These are phyloP conservation scores for Trichoderma orchidacearum DNA, from an alignment of 495 filamentous ascomycete species.

Conservation along the genomic window DNA sequence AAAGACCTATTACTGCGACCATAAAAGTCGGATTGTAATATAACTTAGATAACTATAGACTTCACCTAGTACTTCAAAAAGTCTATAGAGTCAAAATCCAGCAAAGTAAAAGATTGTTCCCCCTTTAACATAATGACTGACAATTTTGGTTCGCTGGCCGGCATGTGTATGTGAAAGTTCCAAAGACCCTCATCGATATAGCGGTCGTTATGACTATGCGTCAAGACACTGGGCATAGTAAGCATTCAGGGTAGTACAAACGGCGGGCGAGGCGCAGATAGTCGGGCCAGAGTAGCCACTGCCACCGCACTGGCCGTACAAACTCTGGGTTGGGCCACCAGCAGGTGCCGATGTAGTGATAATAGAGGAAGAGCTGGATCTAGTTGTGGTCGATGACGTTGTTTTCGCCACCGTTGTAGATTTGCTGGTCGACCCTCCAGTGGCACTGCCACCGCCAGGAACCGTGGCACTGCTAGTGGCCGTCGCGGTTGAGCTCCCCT, in stretches of 20 bases:
- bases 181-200: neutral
- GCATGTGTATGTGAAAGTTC: neutral
- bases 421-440: slow-evolving; percentile 10
- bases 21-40: neutral
- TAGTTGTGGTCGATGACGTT: slow-evolving; percentile 16
- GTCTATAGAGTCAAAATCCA: neutral
- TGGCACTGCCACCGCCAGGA: slow-evolving; percentile 13
- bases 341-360: slow-evolving; percentile 17
- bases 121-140: neutral
- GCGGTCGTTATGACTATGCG: neutral
- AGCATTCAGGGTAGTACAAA: slow-evolving; percentile 31
- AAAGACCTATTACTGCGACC: neutral
- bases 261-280: slow-evolving; percentile 25
- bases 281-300: slow-evolving; percentile 32
- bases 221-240: slow-evolving; percentile 35
- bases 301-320: slow-evolving; percentile 42
- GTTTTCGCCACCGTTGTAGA: slow-evolving; percentile 16
- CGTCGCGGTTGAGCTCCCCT: slow-evolving; percentile 19
- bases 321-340: slow-evolving; percentile 15
- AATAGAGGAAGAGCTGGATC: slow-evolving; percentile 6
- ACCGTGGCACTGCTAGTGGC: slow-evolving; percentile 18
- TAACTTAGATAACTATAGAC: neutral
- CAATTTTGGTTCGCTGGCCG: neutral
- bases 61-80: neutral
- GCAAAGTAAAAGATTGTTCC: neutral